Evolutionary conservation across 306 rosid species (phyloP).

Genomic region (Ormosia emarginata): DNA sequence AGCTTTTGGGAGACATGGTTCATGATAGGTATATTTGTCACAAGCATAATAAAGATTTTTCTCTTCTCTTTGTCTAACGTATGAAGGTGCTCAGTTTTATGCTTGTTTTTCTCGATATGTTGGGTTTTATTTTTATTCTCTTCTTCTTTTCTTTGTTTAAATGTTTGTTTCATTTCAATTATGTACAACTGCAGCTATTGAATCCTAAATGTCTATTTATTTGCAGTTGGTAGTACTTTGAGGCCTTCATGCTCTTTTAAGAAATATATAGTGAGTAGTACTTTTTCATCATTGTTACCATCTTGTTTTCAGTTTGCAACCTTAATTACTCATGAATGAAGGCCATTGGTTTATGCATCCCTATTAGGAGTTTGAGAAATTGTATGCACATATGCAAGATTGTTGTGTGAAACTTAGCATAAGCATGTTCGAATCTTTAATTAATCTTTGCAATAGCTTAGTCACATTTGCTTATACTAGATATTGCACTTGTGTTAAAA

Average conservation of each 20-base stretch:
- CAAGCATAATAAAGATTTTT: background rate
- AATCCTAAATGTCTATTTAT: background rate
- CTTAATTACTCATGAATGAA: background rate
- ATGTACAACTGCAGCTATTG: background rate
- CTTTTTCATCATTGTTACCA: background rate
- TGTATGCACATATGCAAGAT: background rate
- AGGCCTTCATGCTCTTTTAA: background rate
- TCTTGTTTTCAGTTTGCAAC: background rate
- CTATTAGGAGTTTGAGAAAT: background rate
- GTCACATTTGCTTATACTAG: constrained; percentile 1
- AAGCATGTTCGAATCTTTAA: background rate
- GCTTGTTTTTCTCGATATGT: background rate
- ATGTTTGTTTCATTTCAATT: background rate
- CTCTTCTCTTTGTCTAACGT: background rate
- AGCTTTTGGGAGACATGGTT: no score
- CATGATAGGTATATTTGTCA: background rate
- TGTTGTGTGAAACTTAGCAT: background rate
- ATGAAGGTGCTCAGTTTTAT: background rate
- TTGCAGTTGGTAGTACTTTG: background rate
- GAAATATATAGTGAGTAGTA: background rate
- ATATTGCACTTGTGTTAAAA: background rate
- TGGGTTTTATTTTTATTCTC: background rate
- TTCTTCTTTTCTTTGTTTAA: background rate
- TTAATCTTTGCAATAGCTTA: background rate
- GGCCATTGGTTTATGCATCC: background rate